Percentiles rank a stretch among this genome's conserved stretches.
Conservation (phyloP, 371 early-diverging fungal genomes). For the Mucor ambiguus region DNA sequence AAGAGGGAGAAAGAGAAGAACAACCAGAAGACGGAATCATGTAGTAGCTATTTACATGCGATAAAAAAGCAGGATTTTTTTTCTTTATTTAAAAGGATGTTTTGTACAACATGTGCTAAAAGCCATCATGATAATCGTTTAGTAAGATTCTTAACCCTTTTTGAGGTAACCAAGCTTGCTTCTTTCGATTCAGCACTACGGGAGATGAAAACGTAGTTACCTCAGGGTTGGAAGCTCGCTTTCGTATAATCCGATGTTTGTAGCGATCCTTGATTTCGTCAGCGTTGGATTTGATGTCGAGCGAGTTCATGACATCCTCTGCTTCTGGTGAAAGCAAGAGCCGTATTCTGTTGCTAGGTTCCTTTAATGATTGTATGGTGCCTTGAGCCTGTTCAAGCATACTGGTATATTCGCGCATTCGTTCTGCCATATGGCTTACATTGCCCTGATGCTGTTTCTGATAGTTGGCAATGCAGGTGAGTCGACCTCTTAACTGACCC, state of each 20-base stretch:
- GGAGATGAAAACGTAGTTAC: conserved; percentile 6
- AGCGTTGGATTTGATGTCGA: neutral
- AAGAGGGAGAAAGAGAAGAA: neutral
- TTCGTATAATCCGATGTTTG: conserved; percentile 44
- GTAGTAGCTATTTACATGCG: neutral
- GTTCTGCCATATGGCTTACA: conserved; percentile 32
- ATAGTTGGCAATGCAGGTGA: conserved; percentile 31
- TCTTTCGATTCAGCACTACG: neutral
- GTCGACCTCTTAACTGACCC: conserved; percentile 33
- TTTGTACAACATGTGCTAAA: conserved; percentile 8
- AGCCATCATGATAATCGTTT: conserved; percentile 24
- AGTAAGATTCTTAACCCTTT: conserved; percentile 38
- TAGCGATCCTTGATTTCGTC: conserved; percentile 31
- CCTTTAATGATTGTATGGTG: conserved; percentile 34
- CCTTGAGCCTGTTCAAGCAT: conserved; percentile 51
- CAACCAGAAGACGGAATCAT: neutral
- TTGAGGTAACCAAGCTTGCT: conserved; percentile 31
- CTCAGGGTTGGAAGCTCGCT: conserved; percentile 38
- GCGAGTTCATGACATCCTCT: conserved; percentile 8
- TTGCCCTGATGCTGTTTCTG: conserved; percentile 39
- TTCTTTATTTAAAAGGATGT: neutral
- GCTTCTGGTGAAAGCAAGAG: conserved; percentile 4
- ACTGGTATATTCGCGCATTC: conserved; percentile 45
- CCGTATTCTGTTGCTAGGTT: conserved; percentile 13
- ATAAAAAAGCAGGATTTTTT: conserved; percentile 7